Evolutionary conservation across 202 grass and related monocot genomes (phyloP).

Genomic region (Bolboschoenoplectus hybrid): DNA sequence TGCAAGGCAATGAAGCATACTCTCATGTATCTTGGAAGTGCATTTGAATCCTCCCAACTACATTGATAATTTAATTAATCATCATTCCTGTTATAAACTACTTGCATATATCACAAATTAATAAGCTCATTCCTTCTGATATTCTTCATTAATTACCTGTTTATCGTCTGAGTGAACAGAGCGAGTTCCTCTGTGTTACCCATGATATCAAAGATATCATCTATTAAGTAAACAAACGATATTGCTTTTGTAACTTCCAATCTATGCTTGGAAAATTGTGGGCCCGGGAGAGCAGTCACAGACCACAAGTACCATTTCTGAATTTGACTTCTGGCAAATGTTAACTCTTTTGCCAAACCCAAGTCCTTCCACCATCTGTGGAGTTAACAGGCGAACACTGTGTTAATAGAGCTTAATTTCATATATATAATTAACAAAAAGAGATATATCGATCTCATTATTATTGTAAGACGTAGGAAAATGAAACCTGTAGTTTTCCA

Average conservation of each 20-base stretch:
- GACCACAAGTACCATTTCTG: conserved; percentile 66
- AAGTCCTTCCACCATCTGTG: conserved; percentile 63
- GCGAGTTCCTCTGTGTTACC: conserved; percentile 52
- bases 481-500: no score
- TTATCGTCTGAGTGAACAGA: conserved; percentile 49
- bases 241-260: conserved; percentile 57
- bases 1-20: conserved; percentile 32
- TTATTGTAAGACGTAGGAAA: neutral
- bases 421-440: neutral
- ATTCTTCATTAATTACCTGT: conserved; percentile 41
- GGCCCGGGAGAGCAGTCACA: conserved; percentile 36
- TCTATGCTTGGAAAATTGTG: conserved; percentile 49
- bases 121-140: neutral
- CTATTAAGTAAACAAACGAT: conserved; percentile 60
- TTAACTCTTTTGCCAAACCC: conserved; percentile 56
- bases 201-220: conserved; percentile 75
- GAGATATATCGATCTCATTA: neutral
- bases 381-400: neutral
- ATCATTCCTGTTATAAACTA: neutral
- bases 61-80: neutral
- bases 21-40: conserved; percentile 46
- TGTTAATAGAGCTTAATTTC: neutral
- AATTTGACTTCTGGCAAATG: conserved; percentile 47
- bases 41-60: conserved; percentile 43
- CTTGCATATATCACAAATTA: neutral